Evolutionary conservation across 805 yeast genomes (phyloP).

Genomic region (Yamadazyma insecticola): DNA sequence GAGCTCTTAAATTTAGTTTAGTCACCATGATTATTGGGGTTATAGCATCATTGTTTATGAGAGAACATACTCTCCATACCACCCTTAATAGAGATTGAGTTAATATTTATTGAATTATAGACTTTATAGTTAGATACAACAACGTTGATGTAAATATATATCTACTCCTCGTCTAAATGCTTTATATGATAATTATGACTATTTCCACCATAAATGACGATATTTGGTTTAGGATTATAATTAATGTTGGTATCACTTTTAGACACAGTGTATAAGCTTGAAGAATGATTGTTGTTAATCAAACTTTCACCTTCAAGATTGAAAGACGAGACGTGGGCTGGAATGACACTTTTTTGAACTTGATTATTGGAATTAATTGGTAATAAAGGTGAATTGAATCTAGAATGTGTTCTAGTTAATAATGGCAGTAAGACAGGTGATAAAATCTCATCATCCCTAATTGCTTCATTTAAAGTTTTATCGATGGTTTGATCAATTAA

Average conservation of each 20-base stretch:
- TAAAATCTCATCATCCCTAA: constrained; percentile 39
- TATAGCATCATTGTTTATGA: constrained; percentile 42
- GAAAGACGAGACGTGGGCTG: too few relatives aligned
- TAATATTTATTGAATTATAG: too few relatives aligned
- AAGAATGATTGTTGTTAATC: constrained; percentile 9
- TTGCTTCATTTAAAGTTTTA: constrained; percentile 45
- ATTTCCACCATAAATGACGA: constrained; percentile 10
- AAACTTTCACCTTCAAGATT: constrained; percentile 11
- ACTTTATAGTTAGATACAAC: too few relatives aligned
- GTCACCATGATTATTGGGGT: constrained; percentile 37
- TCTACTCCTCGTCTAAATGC: constrained; percentile 2
- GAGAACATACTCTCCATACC: constrained; percentile 55
- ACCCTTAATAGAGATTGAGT: constrained; percentile 45
- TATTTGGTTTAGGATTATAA: constrained; percentile 1
- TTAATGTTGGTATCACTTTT: too few relatives aligned
- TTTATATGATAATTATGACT: constrained; percentile 12
- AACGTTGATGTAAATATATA: too few relatives aligned
- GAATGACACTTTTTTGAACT: too few relatives aligned
- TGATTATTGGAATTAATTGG: constrained; percentile 2
- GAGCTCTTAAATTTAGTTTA: constrained; percentile 49
- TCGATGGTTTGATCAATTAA: constrained; percentile 44
- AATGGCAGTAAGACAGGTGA: constrained; percentile 47
- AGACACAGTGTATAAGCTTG: constrained; percentile 8
- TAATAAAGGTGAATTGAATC: constrained; percentile 9
- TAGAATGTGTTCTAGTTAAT: constrained; percentile 13